Evolutionary conservation across 2,329 filamentous ascomycete genomes (phyloP), one percentile per base, ranked within the genome.

Genomic region (Curvularia sp.): DNA sequence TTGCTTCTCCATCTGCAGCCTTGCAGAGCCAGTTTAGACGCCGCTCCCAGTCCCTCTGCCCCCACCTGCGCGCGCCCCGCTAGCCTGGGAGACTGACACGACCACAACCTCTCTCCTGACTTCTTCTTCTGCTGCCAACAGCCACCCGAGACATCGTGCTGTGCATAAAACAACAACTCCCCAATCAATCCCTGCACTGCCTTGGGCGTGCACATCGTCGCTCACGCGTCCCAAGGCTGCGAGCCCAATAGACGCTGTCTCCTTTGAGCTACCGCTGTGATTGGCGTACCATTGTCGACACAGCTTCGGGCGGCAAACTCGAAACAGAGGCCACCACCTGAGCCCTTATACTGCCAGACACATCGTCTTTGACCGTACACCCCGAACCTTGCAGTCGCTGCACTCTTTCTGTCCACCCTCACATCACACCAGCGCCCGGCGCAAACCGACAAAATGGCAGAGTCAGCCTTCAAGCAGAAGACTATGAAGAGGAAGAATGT

Each of bases 401-500:
- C 48, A 41, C 33, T 39, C 55, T 43, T 28, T 39, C 30, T 55
- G 52, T 49, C 51, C 12, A 15, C 54, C 33, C 35, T 52, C 59
- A 54, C 24, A 55, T 41, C 41, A 53, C 56, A 51, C 55, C 47
- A 41, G 66, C 65, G 57, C 58, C 61, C 52, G 58, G 64, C 58
- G 64, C 62, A 60, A 57, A 59, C 60, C 64, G 50, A 49, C 63
- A 66, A 61, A 67, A 88, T 88, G 84, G 82, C 84, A 64, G 85
- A 88, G 74, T 71, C 71, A 33, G 79, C 81, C 54, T 88, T 89
- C 79, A 85, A 87, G 76, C 82, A 85, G 57, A 83, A 86, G 76
- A 96, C 95, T 62, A 90, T 99, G 89, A 98, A 97, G 88, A 90
- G 94, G 84, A 97, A 98, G 87, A 99, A 99, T 78, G 90, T 96